Conservation (phyloP, 495 filamentous ascomycete genomes). For the Lasiosphaeria ovina region DNA sequence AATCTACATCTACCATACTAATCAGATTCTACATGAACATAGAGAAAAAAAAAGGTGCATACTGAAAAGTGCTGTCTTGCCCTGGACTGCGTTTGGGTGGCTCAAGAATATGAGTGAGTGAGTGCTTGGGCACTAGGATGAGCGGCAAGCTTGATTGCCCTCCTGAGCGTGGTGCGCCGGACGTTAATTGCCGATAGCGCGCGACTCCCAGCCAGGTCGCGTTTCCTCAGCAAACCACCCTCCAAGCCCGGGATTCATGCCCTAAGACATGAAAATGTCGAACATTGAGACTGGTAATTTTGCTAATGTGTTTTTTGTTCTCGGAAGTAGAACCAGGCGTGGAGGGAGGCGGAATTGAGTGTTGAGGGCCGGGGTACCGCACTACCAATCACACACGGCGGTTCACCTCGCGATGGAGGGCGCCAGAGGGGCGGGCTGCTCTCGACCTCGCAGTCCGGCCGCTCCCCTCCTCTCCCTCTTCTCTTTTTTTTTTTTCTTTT, state of each 20-base stretch:
- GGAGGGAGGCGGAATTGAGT: not conserved
- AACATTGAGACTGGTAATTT: not conserved
- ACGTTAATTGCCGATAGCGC: slow-evolving; percentile 22
- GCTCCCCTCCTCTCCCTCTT: not conserved
- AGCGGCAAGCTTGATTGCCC: slow-evolving; percentile 6
- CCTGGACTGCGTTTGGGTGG: no score
- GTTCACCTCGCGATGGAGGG: not conserved
- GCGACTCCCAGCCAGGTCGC: slow-evolving; percentile 18
- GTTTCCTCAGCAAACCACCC: not conserved
- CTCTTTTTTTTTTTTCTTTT: not conserved
- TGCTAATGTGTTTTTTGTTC: not conserved
- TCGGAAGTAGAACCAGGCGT: not conserved
- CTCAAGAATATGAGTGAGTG: not conserved
- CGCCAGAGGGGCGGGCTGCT: not conserved
- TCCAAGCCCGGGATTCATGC: not conserved
- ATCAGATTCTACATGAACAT: no score
- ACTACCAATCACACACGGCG: slow-evolving; percentile 1
- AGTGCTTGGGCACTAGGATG: slow-evolving; percentile 7
- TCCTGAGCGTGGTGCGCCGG: slow-evolving; percentile 13
- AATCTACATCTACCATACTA: not conserved
- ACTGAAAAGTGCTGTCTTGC: no score
- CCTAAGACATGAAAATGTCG: not conserved
- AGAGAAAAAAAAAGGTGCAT: no score
- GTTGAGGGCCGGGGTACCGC: not conserved
- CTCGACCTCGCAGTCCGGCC: no score